phyloP scores from a whole-genome alignment of 1,139 yeast species.

The Taphrina deformans region DNA sequence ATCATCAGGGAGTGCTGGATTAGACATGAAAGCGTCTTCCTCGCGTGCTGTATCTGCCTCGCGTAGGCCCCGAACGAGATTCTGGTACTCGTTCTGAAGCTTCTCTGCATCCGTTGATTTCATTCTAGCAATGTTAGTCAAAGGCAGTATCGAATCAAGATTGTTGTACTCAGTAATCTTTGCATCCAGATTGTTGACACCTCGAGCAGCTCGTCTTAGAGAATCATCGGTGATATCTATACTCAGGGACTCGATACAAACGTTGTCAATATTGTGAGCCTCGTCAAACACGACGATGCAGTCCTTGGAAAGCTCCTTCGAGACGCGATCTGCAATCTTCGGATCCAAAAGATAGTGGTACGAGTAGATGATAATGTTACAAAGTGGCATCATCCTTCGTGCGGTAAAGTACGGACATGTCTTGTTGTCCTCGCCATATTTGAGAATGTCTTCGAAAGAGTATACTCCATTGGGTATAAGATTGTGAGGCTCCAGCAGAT shows the following conservation, averaged over 20 bases:
- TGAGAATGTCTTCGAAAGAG: slow-evolving; percentile 79
- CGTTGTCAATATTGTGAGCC: slow-evolving; percentile 95
- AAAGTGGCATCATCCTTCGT: slow-evolving; percentile 94
- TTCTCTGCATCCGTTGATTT: slow-evolving; percentile 78
- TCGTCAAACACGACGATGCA: slow-evolving; percentile 94
- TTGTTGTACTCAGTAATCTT: slow-evolving; percentile 61
- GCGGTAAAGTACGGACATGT: slow-evolving; percentile 97
- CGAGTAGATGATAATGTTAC: slow-evolving; percentile 91
- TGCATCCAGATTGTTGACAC: slow-evolving; percentile 72
- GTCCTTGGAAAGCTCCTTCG: slow-evolving; percentile 86
- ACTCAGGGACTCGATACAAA: slow-evolving; percentile 91
- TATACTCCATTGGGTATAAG: slow-evolving; percentile 89
- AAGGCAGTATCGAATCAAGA: neutral
- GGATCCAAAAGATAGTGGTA: slow-evolving; percentile 96
- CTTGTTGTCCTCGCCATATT: slow-evolving; percentile 71
- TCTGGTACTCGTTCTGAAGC: slow-evolving; percentile 85
- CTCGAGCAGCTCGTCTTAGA: slow-evolving; percentile 71
- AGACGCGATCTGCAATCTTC: slow-evolving; percentile 92
- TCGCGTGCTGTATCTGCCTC: slow-evolving; percentile 72
- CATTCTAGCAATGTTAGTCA: slow-evolving; percentile 47
- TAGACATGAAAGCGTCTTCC: slow-evolving; percentile 81
- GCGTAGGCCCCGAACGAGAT: slow-evolving; percentile 81
- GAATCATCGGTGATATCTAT: slow-evolving; percentile 84
- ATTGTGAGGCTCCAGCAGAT: slow-evolving; percentile 82
- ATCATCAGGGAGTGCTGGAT: slow-evolving; percentile 84